Evolutionary conservation across 179 eudicot genomes (phyloP).

Genomic region (Vitellaria paradoxa): DNA sequence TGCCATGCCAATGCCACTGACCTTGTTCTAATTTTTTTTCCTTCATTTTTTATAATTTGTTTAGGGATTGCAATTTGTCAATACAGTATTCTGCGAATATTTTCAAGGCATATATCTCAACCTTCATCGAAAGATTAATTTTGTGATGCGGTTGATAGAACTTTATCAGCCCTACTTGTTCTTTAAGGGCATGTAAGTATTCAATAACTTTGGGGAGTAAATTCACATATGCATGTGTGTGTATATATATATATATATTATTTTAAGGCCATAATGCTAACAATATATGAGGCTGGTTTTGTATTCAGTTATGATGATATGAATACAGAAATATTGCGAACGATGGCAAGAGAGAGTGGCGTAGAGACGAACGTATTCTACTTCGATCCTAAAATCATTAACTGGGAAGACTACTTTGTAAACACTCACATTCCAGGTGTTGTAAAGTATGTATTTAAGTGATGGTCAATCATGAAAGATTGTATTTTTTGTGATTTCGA

Average conservation of each 20-base stretch:
- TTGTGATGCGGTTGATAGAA: conserved; percentile 10
- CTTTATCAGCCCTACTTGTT: conserved; percentile 31
- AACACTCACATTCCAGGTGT: conserved; percentile 59
- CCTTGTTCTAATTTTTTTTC: background rate
- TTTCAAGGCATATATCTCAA: background rate
- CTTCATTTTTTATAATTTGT: background rate
- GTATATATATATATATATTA: no score
- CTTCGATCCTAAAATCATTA: conserved; percentile 15
- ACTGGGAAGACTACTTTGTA: conserved; percentile 24
- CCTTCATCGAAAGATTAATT: conserved; percentile 14
- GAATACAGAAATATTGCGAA: conserved; percentile 11
- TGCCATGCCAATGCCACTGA: no score
- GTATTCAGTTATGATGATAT: conserved; percentile 16
- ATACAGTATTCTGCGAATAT: conserved; percentile 6
- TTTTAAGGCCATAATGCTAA: background rate
- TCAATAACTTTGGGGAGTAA: background rate
- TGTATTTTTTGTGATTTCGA: no score
- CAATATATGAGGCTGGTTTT: background rate
- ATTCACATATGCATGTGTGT: no score
- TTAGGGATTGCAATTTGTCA: background rate
- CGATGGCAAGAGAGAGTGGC: background rate
- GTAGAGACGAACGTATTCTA: conserved; percentile 32
- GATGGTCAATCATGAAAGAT: background rate
- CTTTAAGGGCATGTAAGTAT: conserved; percentile 30
- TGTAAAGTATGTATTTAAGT: conserved; percentile 55